A percentile compares a stretch with the other conserved stretches of the same genome.
Conservation (phyloP, 371 early-diverging fungal species). For the Thermomucor indicae-seudaticae region DNA sequence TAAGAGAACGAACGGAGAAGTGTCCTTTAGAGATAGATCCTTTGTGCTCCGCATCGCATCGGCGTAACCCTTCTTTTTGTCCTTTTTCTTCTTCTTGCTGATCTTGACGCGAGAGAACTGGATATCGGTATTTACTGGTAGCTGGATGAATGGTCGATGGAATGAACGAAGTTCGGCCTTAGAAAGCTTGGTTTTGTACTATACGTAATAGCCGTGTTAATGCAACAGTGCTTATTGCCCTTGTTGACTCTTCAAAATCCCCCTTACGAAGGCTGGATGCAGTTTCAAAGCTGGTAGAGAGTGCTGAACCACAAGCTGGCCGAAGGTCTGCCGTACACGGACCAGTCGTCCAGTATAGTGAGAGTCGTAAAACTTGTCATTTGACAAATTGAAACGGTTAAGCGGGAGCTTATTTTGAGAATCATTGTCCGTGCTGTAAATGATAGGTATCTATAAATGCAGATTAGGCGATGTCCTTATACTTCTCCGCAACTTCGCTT, state of each 20-base stretch:
- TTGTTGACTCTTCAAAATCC: no score
- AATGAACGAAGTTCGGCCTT: slow-evolving; percentile 90
- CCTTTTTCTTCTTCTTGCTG: slow-evolving; percentile 73
- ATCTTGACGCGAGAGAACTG: slow-evolving; percentile 68
- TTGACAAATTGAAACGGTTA: slow-evolving; percentile 93
- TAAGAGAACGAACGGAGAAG: slow-evolving; percentile 78
- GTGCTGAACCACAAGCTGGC: slow-evolving; percentile 90
- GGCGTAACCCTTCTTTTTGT: slow-evolving; percentile 65
- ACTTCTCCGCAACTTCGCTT: background rate
- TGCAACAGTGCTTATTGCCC: background rate
- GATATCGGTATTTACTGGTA: slow-evolving; percentile 55
- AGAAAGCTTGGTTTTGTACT: slow-evolving; percentile 88
- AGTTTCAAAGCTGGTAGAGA: slow-evolving; percentile 90
- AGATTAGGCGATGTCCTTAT: background rate
- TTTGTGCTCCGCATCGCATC: slow-evolving; percentile 82
- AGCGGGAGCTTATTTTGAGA: slow-evolving; percentile 52
- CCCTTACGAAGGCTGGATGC: slow-evolving; percentile 72
- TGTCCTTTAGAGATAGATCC: slow-evolving; percentile 92
- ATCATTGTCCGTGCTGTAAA: slow-evolving; percentile 45
- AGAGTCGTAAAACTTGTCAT: slow-evolving; percentile 92
- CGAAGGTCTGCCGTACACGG: slow-evolving; percentile 86
- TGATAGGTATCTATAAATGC: slow-evolving; percentile 21
- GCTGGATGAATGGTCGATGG: slow-evolving; percentile 86
- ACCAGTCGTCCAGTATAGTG: slow-evolving; percentile 67
- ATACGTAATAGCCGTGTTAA: background rate